Base-by-base conservation (phyloP, 768 basidiomycete species). In the Mrakia blollopis region DNA sequence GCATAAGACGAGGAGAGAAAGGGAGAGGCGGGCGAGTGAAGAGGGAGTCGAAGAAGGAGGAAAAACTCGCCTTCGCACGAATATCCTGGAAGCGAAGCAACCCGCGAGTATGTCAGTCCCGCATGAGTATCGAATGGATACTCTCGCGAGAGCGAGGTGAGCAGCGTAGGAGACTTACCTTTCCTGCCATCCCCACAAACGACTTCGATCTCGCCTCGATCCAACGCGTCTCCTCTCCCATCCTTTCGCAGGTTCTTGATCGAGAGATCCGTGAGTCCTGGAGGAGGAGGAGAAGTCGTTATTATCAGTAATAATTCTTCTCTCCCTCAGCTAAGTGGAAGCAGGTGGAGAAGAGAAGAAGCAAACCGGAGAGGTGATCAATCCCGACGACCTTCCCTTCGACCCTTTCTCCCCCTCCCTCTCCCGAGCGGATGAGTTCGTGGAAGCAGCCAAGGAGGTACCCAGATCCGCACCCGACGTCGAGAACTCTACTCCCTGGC, bases 381-480 rank as follows among this genome's bases (percentile, higher is more conserved):
- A 99, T 91, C 3, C 93, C 95, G 18, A 96, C 86, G 8, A 98
- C 90, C 76, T 67, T 79, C 8, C 86, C 89, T 89, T 50, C 47
- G 47, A 50, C 89, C 37, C 84, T 82, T 18, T 11, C 44, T 44
- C 5, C 44, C 83, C 83, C 18, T 83, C 83, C n/a, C 54, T 82
- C 79, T 28, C 79, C 78, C 1, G 83, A 81, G 28, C 65, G 73
- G 25, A 92, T 87, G 28, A 98, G 88, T 75, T 91, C 89, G 80
- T 92, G 88, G 35, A 97, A 85, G 1, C 96, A 91, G 0, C 91
- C 93, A n/a, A 85, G 85, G 39, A 93, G 88, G 82, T 96, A 97
- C 0, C 93, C 94, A 0, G 91, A 92, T 30, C 94, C 94, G 54
- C 89, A 90, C 18, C 94, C 94, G 44, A 98, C 89, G 81, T 98